Percentiles rank a stretch among this genome's conserved stretches.
phyloP scores from a whole-genome alignment of 176 grass and related monocot genomes.

The Melocanna baccifera region DNA sequence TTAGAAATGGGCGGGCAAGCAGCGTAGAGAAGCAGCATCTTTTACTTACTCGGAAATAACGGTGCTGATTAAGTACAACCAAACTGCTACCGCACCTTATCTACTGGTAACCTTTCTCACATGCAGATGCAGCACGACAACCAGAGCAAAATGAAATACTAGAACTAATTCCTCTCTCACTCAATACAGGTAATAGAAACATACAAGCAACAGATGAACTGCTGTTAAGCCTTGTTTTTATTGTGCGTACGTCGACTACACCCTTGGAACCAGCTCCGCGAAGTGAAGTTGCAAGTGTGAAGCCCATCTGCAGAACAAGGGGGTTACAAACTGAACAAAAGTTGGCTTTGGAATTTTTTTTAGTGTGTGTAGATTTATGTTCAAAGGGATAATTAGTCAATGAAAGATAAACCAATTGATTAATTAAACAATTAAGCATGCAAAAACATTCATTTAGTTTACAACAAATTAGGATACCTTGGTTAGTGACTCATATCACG shows the following conservation, averaged over 20 bases:
- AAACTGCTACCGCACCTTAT: slow-evolving; percentile 39
- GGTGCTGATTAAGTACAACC: slow-evolving; percentile 27
- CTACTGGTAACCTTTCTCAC: slow-evolving; percentile 34
- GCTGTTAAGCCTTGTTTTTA: slow-evolving; percentile 45
- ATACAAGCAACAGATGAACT: slow-evolving; percentile 44
- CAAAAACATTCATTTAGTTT: neutral
- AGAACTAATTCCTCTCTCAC: slow-evolving; percentile 34
- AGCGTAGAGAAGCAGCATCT: neutral
- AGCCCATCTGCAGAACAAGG: slow-evolving; percentile 44
- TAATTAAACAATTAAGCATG: neutral
- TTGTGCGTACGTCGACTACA: neutral
- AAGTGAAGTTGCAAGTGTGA: slow-evolving; percentile 32
- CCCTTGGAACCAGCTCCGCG: slow-evolving; percentile 32
- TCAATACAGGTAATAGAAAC: slow-evolving; percentile 37
- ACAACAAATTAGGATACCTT: slow-evolving; percentile 40
- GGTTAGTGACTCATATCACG: slow-evolving; percentile 53
- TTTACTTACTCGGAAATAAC: slow-evolving; percentile 27
- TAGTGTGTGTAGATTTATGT: neutral
- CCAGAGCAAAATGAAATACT: slow-evolving; percentile 31
- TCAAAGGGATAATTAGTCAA: neutral
- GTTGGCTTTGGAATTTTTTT: neutral
- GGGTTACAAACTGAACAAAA: neutral
- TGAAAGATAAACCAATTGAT: neutral
- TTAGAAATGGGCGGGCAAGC: neutral
- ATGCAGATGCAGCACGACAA: slow-evolving; percentile 2